phyloP scores from a whole-genome alignment of 306 rosid genomes.

The Lathyrus aphaca region DNA sequence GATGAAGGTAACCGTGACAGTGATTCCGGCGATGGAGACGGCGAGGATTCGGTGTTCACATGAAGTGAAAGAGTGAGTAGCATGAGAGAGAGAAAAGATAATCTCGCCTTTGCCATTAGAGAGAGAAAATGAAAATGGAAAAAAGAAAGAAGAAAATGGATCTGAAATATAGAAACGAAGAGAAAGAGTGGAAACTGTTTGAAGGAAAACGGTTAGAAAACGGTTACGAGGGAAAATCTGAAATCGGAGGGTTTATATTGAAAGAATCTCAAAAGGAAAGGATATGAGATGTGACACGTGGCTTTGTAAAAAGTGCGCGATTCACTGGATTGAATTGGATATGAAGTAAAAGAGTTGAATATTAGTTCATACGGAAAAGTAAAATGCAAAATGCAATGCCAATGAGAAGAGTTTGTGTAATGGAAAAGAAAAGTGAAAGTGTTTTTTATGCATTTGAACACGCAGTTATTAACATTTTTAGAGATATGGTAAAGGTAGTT shows the following conservation, averaged over 20 bases:
- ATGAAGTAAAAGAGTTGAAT: constrained; percentile 16
- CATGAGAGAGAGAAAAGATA: constrained; percentile 36
- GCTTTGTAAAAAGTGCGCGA: constrained; percentile 30
- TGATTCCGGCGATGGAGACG: constrained; percentile 8
- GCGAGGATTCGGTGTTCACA: constrained; percentile 35
- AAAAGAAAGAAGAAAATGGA: too few relatives aligned
- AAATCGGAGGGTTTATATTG: constrained; percentile 44
- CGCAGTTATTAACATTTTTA: not conserved
- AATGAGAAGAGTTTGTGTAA: constrained; percentile 1
- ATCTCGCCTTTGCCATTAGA: constrained; percentile 50
- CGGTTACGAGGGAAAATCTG: constrained; percentile 17
- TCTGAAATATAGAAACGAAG: too few relatives aligned
- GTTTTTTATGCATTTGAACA: constrained; percentile 25
- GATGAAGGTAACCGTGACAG: too few relatives aligned
- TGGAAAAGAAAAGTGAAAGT: constrained; percentile 18
- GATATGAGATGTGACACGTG: constrained; percentile 33
- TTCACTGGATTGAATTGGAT: constrained; percentile 6
- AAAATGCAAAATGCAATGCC: constrained; percentile 17
- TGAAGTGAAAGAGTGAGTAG: constrained; percentile 36
- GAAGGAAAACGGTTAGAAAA: constrained; percentile 12
- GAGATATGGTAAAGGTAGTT: constrained; percentile 3
- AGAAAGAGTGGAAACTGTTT: constrained; percentile 5
- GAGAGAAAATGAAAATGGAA: not conserved
- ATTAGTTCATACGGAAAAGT: constrained; percentile 18
- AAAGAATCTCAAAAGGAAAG: constrained; percentile 19